phyloP scores from a whole-genome alignment of 805 yeast species.

The Teunomyces lycoperdinae region DNA sequence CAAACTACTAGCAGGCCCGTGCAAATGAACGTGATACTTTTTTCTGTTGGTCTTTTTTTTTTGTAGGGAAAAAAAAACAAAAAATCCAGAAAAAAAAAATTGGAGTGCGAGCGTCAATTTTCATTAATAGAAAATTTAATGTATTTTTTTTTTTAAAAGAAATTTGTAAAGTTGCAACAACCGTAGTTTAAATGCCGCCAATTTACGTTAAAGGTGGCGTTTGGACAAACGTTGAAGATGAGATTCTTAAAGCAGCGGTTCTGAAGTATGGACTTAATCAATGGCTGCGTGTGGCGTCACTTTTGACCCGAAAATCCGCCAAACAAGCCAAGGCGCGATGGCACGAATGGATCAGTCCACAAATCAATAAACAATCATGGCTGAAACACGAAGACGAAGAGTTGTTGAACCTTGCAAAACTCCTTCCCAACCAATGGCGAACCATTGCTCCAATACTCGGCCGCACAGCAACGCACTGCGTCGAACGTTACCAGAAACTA shows the following conservation, averaged over 20 bases:
- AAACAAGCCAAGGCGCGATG: conserved; percentile 91
- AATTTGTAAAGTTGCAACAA: neutral
- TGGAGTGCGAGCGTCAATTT: no score
- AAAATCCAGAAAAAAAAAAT: no score
- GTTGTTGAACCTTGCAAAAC: conserved; percentile 60
- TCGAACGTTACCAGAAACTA: conserved; percentile 76
- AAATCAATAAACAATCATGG: conserved; percentile 65
- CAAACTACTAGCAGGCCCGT: no score
- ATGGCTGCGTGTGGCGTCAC: conserved; percentile 90
- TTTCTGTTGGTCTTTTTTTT: no score
- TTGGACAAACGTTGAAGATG: conserved; percentile 87
- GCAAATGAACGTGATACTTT: no score
- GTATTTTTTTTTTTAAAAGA: neutral
- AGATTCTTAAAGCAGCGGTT: conserved; percentile 84
- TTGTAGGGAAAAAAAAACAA: no score
- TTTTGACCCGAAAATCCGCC: conserved; percentile 81
- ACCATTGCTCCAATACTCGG: conserved; percentile 80
- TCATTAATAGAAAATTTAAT: no score
- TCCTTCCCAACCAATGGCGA: conserved; percentile 92
- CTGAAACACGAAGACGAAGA: conserved; percentile 71
- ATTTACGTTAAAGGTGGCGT: conserved; percentile 82
- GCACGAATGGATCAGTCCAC: conserved; percentile 84
- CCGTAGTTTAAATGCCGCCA: conserved; percentile 42
- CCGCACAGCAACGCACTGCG: conserved; percentile 82
- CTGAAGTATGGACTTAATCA: conserved; percentile 91